Evolutionary conservation across 768 basidiomycete genomes (phyloP).

Genomic region (Boletales sp.): DNA sequence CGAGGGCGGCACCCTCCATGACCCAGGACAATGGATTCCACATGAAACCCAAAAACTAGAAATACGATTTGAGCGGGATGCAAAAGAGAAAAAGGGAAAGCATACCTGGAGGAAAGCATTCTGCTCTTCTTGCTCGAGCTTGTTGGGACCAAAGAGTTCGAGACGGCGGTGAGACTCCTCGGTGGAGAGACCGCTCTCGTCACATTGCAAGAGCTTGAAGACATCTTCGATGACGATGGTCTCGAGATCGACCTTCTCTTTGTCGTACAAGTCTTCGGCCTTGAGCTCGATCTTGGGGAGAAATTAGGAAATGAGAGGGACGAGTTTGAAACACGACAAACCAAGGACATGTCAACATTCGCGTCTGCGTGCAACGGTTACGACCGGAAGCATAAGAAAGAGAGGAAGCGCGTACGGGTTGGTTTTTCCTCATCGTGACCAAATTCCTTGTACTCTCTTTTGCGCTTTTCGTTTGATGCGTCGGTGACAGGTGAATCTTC

Average conservation of each 20-base stretch:
- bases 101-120: conserved; percentile 83
- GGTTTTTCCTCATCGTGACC: conserved; percentile 66
- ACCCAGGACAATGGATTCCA: conserved; percentile 99
- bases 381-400: not conserved
- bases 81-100: conserved; percentile 6
- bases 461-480: conserved; percentile 41
- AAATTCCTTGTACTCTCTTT: conserved; percentile 88
- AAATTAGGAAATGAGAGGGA: not conserved
- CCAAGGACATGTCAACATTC: conserved; percentile 81
- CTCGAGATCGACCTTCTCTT: conserved; percentile 99
- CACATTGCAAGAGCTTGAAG: conserved; percentile 91
- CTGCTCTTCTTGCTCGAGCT: conserved; percentile 86
- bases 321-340: conserved; percentile 29
- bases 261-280: conserved; percentile 93
- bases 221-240: conserved; percentile 96
- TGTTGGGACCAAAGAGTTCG: conserved; percentile 95
- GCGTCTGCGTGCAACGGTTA: conserved; percentile 51
- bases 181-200: conserved; percentile 68
- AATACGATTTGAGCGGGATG: not conserved
- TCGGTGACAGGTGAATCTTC: conserved; percentile 38
- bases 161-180: conserved; percentile 83
- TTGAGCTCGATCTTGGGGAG: conserved; percentile 69
- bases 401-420: conserved; percentile 49
- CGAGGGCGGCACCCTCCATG: conserved; percentile 95
- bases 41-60: conserved; percentile 92